Evolutionary conservation across 371 early-diverging fungal species (phyloP).

Genomic region (Smittium culicis): DNA sequence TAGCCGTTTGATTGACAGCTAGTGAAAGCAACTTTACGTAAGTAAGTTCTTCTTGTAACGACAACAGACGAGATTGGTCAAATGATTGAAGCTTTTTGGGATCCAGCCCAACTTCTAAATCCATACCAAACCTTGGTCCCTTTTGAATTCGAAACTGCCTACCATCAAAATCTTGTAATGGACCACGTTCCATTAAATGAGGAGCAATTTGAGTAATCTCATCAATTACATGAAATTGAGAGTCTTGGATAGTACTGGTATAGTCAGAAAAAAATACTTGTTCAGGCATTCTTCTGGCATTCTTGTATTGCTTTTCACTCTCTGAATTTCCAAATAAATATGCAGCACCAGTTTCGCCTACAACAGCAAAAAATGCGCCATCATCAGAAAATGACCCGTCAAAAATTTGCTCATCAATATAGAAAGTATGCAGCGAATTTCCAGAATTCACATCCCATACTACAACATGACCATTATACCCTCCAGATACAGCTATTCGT

Average conservation of each 20-base stretch:
- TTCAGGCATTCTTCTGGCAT: slow-evolving; percentile 44
- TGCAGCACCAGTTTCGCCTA: slow-evolving; percentile 53
- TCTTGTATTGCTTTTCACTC: slow-evolving; percentile 39
- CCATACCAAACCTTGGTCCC: slow-evolving; percentile 43
- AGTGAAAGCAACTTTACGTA: not conserved
- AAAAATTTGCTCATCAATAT: slow-evolving; percentile 34
- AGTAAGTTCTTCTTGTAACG: slow-evolving; percentile 33
- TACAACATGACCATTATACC: slow-evolving; percentile 70
- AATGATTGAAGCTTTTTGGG: slow-evolving; percentile 37
- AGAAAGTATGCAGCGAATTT: slow-evolving; percentile 29
- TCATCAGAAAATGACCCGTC: slow-evolving; percentile 41
- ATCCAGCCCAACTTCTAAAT: slow-evolving; percentile 35
- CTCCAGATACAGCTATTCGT: slow-evolving; percentile 56
- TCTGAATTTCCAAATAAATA: slow-evolving; percentile 49
- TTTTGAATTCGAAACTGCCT: slow-evolving; percentile 50
- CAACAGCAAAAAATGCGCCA: slow-evolving; percentile 47
- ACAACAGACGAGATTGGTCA: slow-evolving; percentile 29
- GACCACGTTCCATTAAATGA: slow-evolving; percentile 44
- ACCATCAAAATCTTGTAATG: slow-evolving; percentile 51
- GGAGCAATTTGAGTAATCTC: slow-evolving; percentile 52
- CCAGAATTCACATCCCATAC: slow-evolving; percentile 58
- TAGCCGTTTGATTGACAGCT: slow-evolving; percentile 5
- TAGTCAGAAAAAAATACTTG: slow-evolving; percentile 67
- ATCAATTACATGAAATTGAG: slow-evolving; percentile 53
- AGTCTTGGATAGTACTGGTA: slow-evolving; percentile 43